These are phyloP conservation scores for Terana coerulea DNA, from an alignment of 768 basidiomycete species.

Conservation along the genomic window DNA sequence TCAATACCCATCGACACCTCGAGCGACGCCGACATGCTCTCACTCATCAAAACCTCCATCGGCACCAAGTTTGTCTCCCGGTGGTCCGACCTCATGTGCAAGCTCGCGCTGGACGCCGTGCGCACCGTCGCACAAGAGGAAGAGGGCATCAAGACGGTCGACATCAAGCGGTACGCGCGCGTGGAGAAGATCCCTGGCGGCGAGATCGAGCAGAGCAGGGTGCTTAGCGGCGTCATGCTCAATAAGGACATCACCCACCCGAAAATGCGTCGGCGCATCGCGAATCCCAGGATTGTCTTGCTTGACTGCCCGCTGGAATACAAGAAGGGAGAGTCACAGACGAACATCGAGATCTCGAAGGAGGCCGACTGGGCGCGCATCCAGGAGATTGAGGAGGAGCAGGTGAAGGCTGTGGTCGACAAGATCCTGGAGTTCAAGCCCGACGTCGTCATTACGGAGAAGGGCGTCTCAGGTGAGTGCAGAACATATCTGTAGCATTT, in stretches of 20 bases:
- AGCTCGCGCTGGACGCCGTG: conserved; percentile 88
- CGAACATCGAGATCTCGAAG: conserved; percentile 96
- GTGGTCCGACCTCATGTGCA: conserved; percentile 98
- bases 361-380: conserved; percentile 91
- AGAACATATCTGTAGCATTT: neutral
- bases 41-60: conserved; percentile 96
- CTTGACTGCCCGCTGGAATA: conserved; percentile 96
- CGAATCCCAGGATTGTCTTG: conserved; percentile 82
- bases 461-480: conserved; percentile 87
- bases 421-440: conserved; percentile 91
- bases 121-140: conserved; percentile 81
- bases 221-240: conserved; percentile 89
- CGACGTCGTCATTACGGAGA: conserved; percentile 93
- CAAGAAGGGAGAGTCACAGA: conserved; percentile 98
- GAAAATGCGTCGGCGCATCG: conserved; percentile 89
- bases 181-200: conserved; percentile 98
- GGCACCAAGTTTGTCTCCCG: conserved; percentile 97
- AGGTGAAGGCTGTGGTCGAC: conserved; percentile 83
- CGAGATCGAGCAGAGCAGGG: conserved; percentile 89
- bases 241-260: conserved; percentile 99
- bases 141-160: conserved; percentile 79
- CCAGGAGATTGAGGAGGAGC: conserved; percentile 95
- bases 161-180: conserved; percentile 96
- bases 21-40: conserved; percentile 88
- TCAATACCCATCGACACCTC: conserved; percentile 86